These are phyloP conservation scores for Yamadazyma songkhlaensis DNA, from an alignment of 1,139 yeast genomes.

Conservation along the genomic window DNA sequence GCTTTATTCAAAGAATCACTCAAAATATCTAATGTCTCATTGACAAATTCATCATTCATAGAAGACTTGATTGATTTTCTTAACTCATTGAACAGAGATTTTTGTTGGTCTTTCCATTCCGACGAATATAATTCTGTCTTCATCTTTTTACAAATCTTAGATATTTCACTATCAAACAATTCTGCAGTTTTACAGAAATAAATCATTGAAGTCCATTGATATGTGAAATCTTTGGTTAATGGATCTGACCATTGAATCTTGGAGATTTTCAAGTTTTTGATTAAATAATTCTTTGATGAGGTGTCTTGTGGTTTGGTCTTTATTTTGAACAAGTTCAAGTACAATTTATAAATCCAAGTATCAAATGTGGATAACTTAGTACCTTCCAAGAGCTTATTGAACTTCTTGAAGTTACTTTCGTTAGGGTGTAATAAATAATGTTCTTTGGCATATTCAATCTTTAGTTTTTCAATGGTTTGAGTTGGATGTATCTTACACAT, in stretches of 20 bases:
- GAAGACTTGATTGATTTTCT: conserved; percentile 4
- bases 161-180: conserved; percentile 6
- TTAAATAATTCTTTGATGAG: conserved; percentile 28
- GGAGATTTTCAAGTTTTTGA: conserved; percentile 29
- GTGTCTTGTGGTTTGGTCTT: conserved; percentile 20
- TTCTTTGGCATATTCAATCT: conserved; percentile 27
- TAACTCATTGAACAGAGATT: conserved; percentile 14
- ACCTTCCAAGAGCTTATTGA: conserved; percentile 25
- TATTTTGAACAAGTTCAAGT: conserved; percentile 22
- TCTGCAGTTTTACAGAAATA: conserved; percentile 16
- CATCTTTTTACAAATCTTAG: conserved; percentile 10
- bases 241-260: conserved; percentile 16
- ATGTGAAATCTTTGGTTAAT: conserved; percentile 16
- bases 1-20: conserved; percentile 18
- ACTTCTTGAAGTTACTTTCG: conserved; percentile 17
- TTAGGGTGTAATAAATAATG: conserved; percentile 16
- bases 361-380: conserved; percentile 18
- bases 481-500: conserved; percentile 24
- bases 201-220: conserved; percentile 22
- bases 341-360: conserved; percentile 23
- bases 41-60: conserved; percentile 9
- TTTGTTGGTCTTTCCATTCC: conserved; percentile 14
- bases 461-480: conserved; percentile 12
- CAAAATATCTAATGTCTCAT: conserved; percentile 12
- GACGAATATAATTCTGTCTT: conserved; percentile 12